These are phyloP conservation scores for Saturnispora hagleri DNA, from an alignment of 805 yeast species.

Conservation along the genomic window DNA sequence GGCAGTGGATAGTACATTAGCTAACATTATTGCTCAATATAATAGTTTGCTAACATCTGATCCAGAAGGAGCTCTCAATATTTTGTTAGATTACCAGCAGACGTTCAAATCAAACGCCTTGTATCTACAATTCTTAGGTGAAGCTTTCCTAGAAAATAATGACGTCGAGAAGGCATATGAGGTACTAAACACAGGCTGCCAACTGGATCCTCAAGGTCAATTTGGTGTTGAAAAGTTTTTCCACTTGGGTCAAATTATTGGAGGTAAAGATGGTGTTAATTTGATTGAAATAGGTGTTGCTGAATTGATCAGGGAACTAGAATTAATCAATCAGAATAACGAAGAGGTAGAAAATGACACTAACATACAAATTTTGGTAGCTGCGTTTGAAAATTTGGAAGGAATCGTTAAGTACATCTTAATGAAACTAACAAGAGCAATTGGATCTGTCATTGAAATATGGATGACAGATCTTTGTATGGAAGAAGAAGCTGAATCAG, in stretches of 20 bases:
- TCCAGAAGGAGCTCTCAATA: constrained; percentile 44
- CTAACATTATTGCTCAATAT: constrained; percentile 6
- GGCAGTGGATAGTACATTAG: constrained; percentile 4
- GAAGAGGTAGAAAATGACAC: constrained; percentile 12
- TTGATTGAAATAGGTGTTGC: constrained; percentile 56
- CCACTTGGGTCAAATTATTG: constrained; percentile 84
- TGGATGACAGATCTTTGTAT: constrained; percentile 98
- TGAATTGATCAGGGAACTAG: constrained; percentile 34
- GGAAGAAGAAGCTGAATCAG: constrained; percentile 79
- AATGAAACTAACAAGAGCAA: constrained; percentile 63
- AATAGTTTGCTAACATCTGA: constrained; percentile 34
- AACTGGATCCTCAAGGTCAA: constrained; percentile 57
- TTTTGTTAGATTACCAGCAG: constrained; percentile 32
- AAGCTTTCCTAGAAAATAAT: constrained; percentile 69
- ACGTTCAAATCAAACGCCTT: constrained; percentile 35
- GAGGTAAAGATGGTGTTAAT: constrained; percentile 66
- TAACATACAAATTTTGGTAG: constrained; percentile 18
- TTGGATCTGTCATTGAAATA: constrained; percentile 80
- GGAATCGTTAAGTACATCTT: constrained; percentile 31
- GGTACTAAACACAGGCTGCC: constrained; percentile 49
- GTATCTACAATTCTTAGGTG: constrained; percentile 55
- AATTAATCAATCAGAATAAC: constrained; percentile 2
- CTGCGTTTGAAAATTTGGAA: constrained; percentile 22
- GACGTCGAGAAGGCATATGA: constrained; percentile 72
- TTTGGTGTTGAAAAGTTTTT: constrained; percentile 75